phyloP scores from a whole-genome alignment of 768 basidiomycete species.

The Jaapia argillacea region DNA sequence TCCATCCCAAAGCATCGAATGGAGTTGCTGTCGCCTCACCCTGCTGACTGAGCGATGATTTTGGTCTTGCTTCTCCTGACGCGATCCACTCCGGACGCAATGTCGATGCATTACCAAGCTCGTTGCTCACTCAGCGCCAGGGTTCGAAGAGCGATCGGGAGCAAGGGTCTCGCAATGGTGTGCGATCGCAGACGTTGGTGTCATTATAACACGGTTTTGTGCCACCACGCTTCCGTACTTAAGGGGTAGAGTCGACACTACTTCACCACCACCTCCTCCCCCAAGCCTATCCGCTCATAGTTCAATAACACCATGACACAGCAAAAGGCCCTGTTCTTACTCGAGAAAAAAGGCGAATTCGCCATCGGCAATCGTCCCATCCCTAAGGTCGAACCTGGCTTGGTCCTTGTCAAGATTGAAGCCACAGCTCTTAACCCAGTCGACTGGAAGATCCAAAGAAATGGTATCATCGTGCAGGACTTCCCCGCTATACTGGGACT shows the following conservation, averaged over 20 bases:
- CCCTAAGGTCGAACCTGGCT: conserved; percentile 13
- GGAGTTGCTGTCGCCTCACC: no score
- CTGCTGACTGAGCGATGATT: no score
- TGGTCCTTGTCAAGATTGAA: conserved; percentile 18
- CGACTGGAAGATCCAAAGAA: conserved; percentile 23
- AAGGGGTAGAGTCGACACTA: no score
- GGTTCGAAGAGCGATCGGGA: not conserved
- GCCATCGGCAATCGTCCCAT: conserved; percentile 4
- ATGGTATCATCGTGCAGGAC: conserved; percentile 19
- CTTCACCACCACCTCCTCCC: no score
- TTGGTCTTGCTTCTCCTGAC: no score
- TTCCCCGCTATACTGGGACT: conserved; percentile 28
- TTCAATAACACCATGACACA: no score
- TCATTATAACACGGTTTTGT: not conserved
- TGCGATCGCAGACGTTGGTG: not conserved
- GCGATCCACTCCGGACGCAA: no score
- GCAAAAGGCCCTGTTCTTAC: conserved; percentile 1
- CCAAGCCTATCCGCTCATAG: no score
- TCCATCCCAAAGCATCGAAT: no score
- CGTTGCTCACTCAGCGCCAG: not conserved
- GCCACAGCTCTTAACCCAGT: conserved; percentile 21
- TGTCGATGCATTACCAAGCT: not conserved
- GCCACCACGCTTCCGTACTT: not conserved
- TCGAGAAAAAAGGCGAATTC: conserved; percentile 9
- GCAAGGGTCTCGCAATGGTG: not conserved